Base-by-base conservation (phyloP, 805 yeast genomes). In the Candida easanensis region DNA sequence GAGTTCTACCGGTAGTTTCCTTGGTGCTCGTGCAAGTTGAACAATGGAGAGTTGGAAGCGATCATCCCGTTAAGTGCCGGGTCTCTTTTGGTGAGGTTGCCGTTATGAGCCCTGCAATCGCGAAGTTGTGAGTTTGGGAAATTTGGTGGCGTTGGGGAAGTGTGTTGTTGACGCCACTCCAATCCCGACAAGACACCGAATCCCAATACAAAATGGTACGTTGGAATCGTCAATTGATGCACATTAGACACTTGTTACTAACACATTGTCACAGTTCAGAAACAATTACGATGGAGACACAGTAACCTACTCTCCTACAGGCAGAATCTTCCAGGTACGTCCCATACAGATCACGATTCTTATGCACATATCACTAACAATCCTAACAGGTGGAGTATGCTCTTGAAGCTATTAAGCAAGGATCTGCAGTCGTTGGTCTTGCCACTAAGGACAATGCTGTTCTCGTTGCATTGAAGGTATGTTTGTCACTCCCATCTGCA, bases 231-330 rank as follows among this genome's bases (percentile, higher is more conserved):
- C 19, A n/a, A 11, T 26, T 26, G n/a, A n/a, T n/a, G n/a, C n/a
- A n/a, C n/a, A n/a, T n/a, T n/a, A n/a, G n/a, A n/a, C n/a, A 26
- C 5, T 13, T 5, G n/a, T 5, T 13, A 36, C 43, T 41, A 37
- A 36, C 36, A 31, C 33, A 5, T 14, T 15, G n/a, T 5, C 27
- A 20, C 44, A 68, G 99, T 93, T 93, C 65, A 88, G 99, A 77
- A 93, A 93, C 70, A 93, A 95, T 60, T 93, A 93, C 76, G 99
- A 93, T 66, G 95, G 95, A 75, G 99, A 93, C 66, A 84, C 98
- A 36, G 96, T 93, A 46, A 93, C 99, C 13, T 93, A 88, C 70
- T 91, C 98, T 26, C 96, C 96, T 44, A 88, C 96, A 4, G 96
- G 96, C 4, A 78, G 96, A 55, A 78, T 88, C 46, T 89, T 88